Evolutionary conservation across 306 rosid genomes (phyloP).

Genomic region (Trifolium pratense): DNA sequence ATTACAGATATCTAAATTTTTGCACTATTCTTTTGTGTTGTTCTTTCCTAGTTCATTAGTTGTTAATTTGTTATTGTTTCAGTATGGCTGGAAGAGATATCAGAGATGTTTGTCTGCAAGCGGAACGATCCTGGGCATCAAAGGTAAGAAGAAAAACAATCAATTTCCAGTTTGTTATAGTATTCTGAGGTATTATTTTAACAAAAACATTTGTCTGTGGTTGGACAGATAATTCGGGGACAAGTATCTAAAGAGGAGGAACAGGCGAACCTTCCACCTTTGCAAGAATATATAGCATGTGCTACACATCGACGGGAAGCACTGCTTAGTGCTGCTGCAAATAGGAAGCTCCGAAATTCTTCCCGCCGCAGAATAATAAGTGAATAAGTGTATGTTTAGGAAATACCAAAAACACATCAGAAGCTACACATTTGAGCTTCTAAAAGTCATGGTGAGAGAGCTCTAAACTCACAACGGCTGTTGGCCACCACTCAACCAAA

Average conservation of each 20-base stretch:
- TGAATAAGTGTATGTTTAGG: background rate
- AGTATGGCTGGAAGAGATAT: conserved; percentile 98
- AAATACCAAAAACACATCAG: background rate
- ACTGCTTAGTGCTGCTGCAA: conserved; percentile 45
- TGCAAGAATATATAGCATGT: conserved; percentile 46
- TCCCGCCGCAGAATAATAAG: conserved; percentile 13
- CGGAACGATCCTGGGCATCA: conserved; percentile 95
- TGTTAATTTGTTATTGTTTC: conserved; percentile 38
- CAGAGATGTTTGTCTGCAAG: conserved; percentile 85
- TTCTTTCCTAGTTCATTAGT: conserved; percentile 1
- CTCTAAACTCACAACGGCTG: background rate
- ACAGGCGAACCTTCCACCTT: conserved; percentile 42
- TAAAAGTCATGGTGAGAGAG: background rate
- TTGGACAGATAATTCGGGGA: conserved; percentile 62
- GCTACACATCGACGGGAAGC: conserved; percentile 39
- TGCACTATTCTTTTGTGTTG: background rate
- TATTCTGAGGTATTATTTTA: background rate
- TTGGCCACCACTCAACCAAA: background rate
- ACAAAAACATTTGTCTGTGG: background rate
- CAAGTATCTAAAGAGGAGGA: conserved; percentile 44
- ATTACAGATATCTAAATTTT: conserved; percentile 11
- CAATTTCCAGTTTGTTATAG: background rate
- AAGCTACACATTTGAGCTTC: background rate
- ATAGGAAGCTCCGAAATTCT: conserved; percentile 11
- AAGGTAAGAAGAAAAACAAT: conserved; percentile 53